phyloP scores from a whole-genome alignment of 371 early-diverging fungal species.

The Apophysomyces trapeziformis region DNA sequence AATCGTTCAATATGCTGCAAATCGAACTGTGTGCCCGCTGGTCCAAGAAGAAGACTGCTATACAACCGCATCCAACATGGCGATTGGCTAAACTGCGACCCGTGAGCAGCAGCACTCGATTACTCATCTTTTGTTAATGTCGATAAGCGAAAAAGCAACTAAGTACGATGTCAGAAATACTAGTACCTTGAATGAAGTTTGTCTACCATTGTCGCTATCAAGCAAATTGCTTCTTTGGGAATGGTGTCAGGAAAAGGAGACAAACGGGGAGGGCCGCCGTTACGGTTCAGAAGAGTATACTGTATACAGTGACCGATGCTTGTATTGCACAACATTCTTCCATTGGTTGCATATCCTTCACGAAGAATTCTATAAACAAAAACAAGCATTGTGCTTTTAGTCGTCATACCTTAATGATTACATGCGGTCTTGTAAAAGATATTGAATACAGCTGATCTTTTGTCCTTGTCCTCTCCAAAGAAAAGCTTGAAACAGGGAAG shows the following conservation, averaged over 20 bases:
- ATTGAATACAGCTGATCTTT: background rate
- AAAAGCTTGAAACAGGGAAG: background rate
- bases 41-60: background rate
- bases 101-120: background rate
- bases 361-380: background rate
- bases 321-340: no score
- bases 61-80: background rate
- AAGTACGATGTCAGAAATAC: background rate
- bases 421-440: background rate
- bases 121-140: no score
- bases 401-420: background rate
- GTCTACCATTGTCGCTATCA: background rate
- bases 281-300: background rate
- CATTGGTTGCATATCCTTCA: background rate
- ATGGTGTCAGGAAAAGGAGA: background rate
- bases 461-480: background rate
- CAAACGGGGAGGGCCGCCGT: no score
- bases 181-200: background rate
- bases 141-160: background rate
- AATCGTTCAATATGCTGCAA: background rate
- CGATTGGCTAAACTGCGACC: background rate
- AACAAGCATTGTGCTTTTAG: background rate
- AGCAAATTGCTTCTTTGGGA: background rate
- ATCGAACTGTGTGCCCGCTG: background rate
- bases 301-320: background rate